Conservation (phyloP, 345 rosid genomes). For the Angophora floribunda region DNA sequence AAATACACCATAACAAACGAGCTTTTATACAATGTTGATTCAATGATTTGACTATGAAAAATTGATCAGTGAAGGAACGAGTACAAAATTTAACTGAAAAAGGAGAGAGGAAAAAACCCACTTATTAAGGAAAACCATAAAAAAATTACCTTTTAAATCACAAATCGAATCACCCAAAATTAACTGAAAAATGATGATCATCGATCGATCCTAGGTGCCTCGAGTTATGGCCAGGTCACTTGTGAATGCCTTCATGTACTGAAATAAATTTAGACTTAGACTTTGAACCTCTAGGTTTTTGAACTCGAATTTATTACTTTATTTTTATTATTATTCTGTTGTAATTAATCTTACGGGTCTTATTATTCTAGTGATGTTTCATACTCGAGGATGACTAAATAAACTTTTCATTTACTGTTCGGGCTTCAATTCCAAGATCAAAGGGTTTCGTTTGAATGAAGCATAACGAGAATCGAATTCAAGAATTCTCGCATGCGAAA, state of each 20-base stretch:
- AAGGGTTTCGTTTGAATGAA: not conserved
- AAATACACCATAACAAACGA: not conserved
- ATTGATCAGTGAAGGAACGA: not conserved
- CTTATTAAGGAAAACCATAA: not conserved
- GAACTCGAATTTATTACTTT: not conserved
- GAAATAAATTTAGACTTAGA: rapidly evolving
- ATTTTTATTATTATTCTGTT: too few species aligned
- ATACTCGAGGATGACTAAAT: not conserved
- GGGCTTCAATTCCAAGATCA: not conserved
- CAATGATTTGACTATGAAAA: not conserved
- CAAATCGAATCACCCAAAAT: not conserved
- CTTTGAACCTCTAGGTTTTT: not conserved
- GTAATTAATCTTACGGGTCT: not conserved
- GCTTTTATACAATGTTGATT: not conserved
- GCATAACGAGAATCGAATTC: too few species aligned
- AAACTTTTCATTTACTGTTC: not conserved
- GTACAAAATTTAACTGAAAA: not conserved
- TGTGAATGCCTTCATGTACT: too few species aligned
- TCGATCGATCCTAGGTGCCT: not conserved
- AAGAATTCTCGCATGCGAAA: not conserved
- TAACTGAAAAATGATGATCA: rapidly evolving
- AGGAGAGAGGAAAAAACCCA: not conserved
- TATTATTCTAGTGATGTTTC: not conserved
- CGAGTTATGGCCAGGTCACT: too few species aligned
- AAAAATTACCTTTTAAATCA: too few species aligned